A percentile compares a stretch with the other conserved stretches of the same genome.
phyloP scores from a whole-genome alignment of 345 rosid species.

The Populus davidiana region DNA sequence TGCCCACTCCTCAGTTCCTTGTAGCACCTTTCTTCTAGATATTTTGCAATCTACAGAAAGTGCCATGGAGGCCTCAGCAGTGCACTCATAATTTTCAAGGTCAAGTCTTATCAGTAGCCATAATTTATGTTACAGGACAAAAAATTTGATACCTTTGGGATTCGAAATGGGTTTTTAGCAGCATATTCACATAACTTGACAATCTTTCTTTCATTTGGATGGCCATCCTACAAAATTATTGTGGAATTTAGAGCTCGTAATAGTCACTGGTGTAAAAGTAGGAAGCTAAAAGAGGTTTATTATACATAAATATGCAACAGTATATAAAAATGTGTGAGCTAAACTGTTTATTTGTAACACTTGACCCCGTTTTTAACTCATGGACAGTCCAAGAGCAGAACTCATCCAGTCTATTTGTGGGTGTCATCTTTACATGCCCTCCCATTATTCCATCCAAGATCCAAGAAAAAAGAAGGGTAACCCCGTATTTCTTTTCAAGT shows the following conservation, averaged over 20 bases:
- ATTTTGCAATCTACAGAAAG: slow-evolving; percentile 67
- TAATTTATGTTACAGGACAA: neutral
- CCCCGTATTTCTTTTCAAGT: too few species aligned
- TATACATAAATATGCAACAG: neutral
- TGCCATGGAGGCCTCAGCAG: slow-evolving; percentile 4
- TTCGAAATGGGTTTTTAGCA: slow-evolving; percentile 75
- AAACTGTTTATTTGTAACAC: neutral
- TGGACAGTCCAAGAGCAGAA: too few species aligned
- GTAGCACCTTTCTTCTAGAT: slow-evolving; percentile 88
- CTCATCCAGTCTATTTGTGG: too few species aligned
- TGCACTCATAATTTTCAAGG: neutral
- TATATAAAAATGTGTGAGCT: neutral
- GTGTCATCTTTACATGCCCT: too few species aligned
- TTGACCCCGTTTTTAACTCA: neutral
- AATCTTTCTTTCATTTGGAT: slow-evolving; percentile 77
- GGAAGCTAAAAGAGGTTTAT: neutral
- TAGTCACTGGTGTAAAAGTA: neutral
- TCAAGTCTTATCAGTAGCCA: neutral
- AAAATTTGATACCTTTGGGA: slow-evolving; percentile 64
- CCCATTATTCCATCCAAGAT: too few species aligned
- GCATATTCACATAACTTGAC: slow-evolving; percentile 91
- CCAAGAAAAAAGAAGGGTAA: too few species aligned
- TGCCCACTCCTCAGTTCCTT: slow-evolving; percentile 80
- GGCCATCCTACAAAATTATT: slow-evolving; percentile 52
- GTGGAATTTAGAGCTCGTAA: neutral